A percentile compares a stretch with the other conserved stretches of the same genome.
phyloP scores from a whole-genome alignment of 129 eudicot species.

The Ambrosia trifida region DNA sequence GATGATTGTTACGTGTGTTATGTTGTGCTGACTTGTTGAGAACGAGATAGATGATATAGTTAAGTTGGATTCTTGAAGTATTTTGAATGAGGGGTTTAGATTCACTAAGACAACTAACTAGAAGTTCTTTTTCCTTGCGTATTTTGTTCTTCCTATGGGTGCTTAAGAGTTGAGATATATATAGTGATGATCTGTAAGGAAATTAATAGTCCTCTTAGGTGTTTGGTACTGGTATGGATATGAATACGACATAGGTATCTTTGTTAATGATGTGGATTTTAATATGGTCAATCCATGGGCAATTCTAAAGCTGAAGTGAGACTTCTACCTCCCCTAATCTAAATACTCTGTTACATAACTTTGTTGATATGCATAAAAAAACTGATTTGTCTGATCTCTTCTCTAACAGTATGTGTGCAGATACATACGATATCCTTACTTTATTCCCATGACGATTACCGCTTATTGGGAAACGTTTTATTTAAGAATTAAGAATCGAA shows the following conservation, averaged over 20 bases:
- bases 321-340: background rate
- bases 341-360: background rate
- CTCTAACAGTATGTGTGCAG: background rate
- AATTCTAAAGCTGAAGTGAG: background rate
- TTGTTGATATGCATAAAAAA: background rate
- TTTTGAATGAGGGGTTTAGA: constrained; percentile 17
- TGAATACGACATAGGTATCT: background rate
- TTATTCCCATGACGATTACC: background rate
- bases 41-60: background rate
- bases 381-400: background rate
- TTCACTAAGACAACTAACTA: background rate
- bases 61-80: background rate
- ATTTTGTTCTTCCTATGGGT: constrained; percentile 1
- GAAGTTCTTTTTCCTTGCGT: background rate
- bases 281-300: background rate
- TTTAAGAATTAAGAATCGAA: background rate
- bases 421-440: background rate
- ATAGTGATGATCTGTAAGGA: background rate
- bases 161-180: background rate
- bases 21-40: constrained; percentile 1
- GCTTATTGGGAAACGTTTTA: background rate
- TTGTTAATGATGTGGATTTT: background rate
- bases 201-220: background rate
- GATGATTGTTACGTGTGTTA: background rate
- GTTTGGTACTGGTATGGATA: background rate